Base-by-base conservation (phyloP, 2,329 filamentous ascomycete genomes). In the Kalmusia sp. region DNA sequence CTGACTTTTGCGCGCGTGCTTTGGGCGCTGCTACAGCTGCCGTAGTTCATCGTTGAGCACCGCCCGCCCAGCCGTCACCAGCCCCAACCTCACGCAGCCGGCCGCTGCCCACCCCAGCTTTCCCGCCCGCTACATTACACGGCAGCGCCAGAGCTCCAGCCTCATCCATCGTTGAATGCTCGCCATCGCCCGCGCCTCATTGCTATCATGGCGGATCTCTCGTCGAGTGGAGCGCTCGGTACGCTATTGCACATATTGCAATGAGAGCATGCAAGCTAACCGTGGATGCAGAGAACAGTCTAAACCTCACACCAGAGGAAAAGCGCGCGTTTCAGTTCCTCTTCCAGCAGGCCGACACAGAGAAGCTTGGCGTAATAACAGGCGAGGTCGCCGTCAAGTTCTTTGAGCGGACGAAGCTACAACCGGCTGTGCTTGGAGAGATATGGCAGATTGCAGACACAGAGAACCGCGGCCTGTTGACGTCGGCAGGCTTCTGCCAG, bases 361-460 rank as follows among this genome's bases (percentile, higher is more conserved):
- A 97, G 66, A 90, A 86, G 72, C 88, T 96, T 52, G 92, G 93
- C 51, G 92, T 98, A 60, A 91, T 99, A 28, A 97, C 95, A 15
- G 95, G 95, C 76, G 95, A 99, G 77, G 85, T 96, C 57, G 95
- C 95, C 54, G 93, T 99, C 74, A 91, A 92, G 74, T 98, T 99
- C 81, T 99, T 99, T 72, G 93, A 98, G 77, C 95, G 95, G 82
- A 98, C 95, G 39, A 88, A 90, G 64, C 82, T 99, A 43, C 87
- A 93, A 57, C 91, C 93, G 49, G 87, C 91, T 57, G 83, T 95
- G 43, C 83, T 99, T 54, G 95, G 93, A 76, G 76, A 96, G 90
- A 98, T 99, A 83, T 99, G 95, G 95, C 93, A 98, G 79, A 95
- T 99, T 74, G 93, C 95, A 64, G 95, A 99, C 79, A 92, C 86